Evolutionary conservation across 805 yeast species (phyloP), one percentile per base, ranked within the genome.

Genomic region (Tetrapisispora nanseiensis): DNA sequence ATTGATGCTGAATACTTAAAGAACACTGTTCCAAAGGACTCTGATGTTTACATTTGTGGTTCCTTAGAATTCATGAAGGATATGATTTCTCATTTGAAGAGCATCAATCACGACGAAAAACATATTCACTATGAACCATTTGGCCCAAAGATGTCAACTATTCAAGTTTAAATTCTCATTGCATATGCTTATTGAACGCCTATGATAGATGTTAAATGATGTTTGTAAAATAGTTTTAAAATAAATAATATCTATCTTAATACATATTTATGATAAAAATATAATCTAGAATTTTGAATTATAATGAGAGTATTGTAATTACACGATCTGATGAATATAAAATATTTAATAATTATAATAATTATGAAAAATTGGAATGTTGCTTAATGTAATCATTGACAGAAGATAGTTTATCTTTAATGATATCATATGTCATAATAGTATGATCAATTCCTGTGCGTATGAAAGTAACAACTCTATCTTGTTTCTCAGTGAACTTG

Each of bases 61-160:
- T 58, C 63, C 16, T 16, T 55, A 13, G 52, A 46, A 8, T 60
- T 60, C 43, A 57, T 56, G 62, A 43, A 52, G 39, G 39, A 51
- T 19, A 52, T 59, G 55, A 45, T 58, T 21, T 46, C 34, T 3
- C 46, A 49, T 20, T 49, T 58, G 24, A 48, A 44, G 20, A 34
- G 39, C 2, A 35, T 58, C 11, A 51, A 50, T 21, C 57, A 54
- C 33, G 41, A 47, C n/a, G 50, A 48, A n/a, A 55, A 53, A 26
- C 34, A 40, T 37, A 44, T 60, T 28, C 65, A 60, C 39, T 60
- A 60, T 44, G 65, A 60, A 41, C 61, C 61, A 27, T 60, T 60
- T 30, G 65, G 65, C 37, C 62, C 62, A 40, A 60, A 60, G 46
- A 60, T 60, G 65, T 41, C 56, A n/a, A 57, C 59, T 12, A 43